Evolutionary conservation across 352 stramenopile species (phyloP), one percentile per base, ranked within the genome.

Genomic region (Phytophthora pinifolia): DNA sequence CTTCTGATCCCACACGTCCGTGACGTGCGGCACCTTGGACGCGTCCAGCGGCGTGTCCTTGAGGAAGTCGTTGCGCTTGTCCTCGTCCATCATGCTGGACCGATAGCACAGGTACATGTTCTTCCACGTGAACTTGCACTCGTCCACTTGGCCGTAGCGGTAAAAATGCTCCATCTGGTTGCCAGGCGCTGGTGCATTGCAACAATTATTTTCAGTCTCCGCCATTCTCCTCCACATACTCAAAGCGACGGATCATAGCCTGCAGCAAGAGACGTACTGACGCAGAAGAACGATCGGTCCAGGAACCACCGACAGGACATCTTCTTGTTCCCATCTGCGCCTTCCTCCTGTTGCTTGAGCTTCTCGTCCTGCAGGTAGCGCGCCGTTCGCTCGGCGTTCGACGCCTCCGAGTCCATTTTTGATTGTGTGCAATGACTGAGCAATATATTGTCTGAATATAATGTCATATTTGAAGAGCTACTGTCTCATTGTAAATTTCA

Each of bases 91-190:
- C 45, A 91, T 74, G 59, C 75, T 91, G 18, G 76, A 62, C 33
- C 84, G 78, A 31, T 89, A 83, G 59, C 84, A 94, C 42, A 88
- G 64, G 53, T 80, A 89, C 78, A 92, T 89, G 64, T 89, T 90
- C 37, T 61, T 72, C 81, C 79, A 92, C 41, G 75, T 92, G 36
- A 65, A 79, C n/a, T 86, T 84, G 74, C 84, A 94, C 60, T 88
- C 74, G 42, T 94, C 84, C 18, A 80, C 74, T 29, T 67, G 63
- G 1, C 84, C 84, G 38, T 83, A 69, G 30, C 81, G 74, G 54
- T 94, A 94, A 58, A 88, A 91, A 49, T 89, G 74, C 53, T 81
- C 82, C 76, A 91, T 81, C 45, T 94, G 84, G 53, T 92, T 88
- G 8, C 74, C 74, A 22, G 81, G 82, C 14, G 84, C 84, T 94